Evolutionary conservation across 202 grass and related monocot species (phyloP).

Genomic region (Saccharum hybrid): DNA sequence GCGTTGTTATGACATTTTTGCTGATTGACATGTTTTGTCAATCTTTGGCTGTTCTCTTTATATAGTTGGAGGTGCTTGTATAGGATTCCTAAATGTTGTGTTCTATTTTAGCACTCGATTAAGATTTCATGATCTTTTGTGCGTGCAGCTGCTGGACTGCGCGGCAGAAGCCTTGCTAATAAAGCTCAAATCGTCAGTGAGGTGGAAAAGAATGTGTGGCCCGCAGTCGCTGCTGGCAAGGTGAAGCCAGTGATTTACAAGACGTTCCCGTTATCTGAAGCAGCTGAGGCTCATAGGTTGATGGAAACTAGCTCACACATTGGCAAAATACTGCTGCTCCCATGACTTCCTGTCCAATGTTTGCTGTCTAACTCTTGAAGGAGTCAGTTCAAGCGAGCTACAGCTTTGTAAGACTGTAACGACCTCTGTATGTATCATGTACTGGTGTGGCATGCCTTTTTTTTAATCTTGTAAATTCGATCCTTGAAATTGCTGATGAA

Average conservation of each 20-base stretch:
- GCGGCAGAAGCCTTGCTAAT: constrained; percentile 55
- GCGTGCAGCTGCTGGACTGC: constrained; percentile 73
- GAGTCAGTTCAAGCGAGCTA: not conserved
- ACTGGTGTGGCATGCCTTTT: not conserved
- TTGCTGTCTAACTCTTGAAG: not conserved
- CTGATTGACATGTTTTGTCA: not conserved
- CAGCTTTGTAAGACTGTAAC: not conserved
- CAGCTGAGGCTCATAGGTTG: constrained; percentile 73
- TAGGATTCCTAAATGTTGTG: not conserved
- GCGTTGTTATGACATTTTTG: not conserved
- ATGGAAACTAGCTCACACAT: constrained; percentile 81
- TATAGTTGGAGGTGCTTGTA: not conserved
- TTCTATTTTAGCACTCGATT: constrained; percentile 2
- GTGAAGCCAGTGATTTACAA: constrained; percentile 86
- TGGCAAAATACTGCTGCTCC: constrained; percentile 89
- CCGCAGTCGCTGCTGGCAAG: constrained; percentile 61
- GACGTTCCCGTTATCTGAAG: constrained; percentile 73
- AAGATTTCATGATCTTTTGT: constrained; percentile 13
- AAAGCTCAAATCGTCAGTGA: constrained; percentile 82
- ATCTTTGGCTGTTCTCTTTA: not conserved
- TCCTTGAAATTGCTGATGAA: no score
- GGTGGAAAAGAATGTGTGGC: constrained; percentile 93
- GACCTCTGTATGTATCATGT: not conserved
- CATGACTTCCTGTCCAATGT: constrained; percentile 32
- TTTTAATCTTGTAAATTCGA: no score